Conservation (phyloP, 2,329 filamentous ascomycete species). For the Verticillium zaregamsianum region DNA sequence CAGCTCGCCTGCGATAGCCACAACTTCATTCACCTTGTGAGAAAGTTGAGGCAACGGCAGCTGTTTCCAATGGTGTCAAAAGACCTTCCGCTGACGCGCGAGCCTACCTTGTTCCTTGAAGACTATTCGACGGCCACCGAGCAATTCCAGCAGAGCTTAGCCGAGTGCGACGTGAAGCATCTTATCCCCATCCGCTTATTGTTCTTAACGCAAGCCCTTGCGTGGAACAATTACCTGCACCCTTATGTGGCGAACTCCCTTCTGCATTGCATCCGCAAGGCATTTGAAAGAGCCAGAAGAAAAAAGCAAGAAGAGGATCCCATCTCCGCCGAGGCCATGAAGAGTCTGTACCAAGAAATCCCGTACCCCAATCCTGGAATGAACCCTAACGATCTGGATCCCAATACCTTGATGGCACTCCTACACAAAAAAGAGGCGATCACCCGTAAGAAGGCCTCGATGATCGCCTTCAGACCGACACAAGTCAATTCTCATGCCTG, state of each 20-base stretch:
- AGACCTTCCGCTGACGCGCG: slow-evolving; percentile 2
- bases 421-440: slow-evolving; percentile 36
- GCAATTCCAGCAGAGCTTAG: slow-evolving; percentile 5
- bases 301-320: slow-evolving; percentile 21
- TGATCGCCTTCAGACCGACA: background rate
- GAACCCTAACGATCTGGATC: slow-evolving; percentile 35
- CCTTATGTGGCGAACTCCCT: slow-evolving; percentile 47
- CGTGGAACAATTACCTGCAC: slow-evolving; percentile 58
- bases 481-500: slow-evolving; percentile 28
- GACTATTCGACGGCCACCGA: slow-evolving; percentile 20
- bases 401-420: slow-evolving; percentile 32
- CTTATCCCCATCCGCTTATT: slow-evolving; percentile 48
- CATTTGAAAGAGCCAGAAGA: slow-evolving; percentile 20
- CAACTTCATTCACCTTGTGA: slow-evolving; percentile 20
- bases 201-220: slow-evolving; percentile 61
- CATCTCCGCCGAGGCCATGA: slow-evolving; percentile 50
- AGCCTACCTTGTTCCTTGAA: background rate
- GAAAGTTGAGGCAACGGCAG: slow-evolving; percentile 17
- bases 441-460: slow-evolving; percentile 16
- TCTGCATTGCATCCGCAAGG: slow-evolving; percentile 34
- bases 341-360: slow-evolving; percentile 46
- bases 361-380: slow-evolving; percentile 49
- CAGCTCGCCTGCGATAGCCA: background rate
- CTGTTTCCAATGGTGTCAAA: slow-evolving; percentile 13
- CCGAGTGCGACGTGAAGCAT: slow-evolving; percentile 15